phyloP scores from a whole-genome alignment of 352 stramenopile genomes.

The Hyaloperonospora arabidopsidis region DNA sequence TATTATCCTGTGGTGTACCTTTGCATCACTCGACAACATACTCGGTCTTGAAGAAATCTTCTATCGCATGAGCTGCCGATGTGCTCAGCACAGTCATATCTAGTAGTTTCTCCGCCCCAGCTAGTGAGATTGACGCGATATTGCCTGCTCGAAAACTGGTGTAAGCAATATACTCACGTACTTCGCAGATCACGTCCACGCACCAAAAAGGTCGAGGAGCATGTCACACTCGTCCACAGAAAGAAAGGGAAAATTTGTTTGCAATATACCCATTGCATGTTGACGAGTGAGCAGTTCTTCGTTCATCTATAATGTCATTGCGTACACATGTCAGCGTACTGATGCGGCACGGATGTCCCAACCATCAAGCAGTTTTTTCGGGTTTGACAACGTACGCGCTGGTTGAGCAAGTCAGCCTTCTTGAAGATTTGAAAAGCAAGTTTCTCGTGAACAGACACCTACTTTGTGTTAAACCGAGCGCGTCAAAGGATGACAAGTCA shows the following conservation, averaged over 20 bases:
- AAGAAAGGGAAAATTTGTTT: slow-evolving; percentile 52
- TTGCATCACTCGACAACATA: slow-evolving; percentile 43
- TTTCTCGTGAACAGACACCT: slow-evolving; percentile 56
- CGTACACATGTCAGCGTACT: not conserved
- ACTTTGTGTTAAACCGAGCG: not conserved
- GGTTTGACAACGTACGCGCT: slow-evolving; percentile 23
- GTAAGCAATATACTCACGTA: slow-evolving; percentile 3
- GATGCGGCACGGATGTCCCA: not conserved
- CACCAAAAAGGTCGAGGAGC: slow-evolving; percentile 70
- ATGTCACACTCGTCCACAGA: slow-evolving; percentile 62
- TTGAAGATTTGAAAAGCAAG: slow-evolving; percentile 38
- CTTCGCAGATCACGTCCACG: slow-evolving; percentile 3
- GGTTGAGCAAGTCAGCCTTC: slow-evolving; percentile 35
- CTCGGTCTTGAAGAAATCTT: slow-evolving; percentile 65
- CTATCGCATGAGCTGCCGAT: slow-evolving; percentile 46
- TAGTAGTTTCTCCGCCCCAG: slow-evolving; percentile 42
- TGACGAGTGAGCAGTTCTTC: slow-evolving; percentile 38
- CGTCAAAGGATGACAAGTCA: not conserved
- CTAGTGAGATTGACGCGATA: slow-evolving; percentile 41
- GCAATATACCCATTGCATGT: slow-evolving; percentile 37
- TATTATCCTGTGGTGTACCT: too few relatives aligned
- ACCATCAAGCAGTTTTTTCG: too few relatives aligned
- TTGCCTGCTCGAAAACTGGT: slow-evolving; percentile 28
- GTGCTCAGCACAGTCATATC: slow-evolving; percentile 59
- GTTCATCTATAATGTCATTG: slow-evolving; percentile 31